phyloP scores from a whole-genome alignment of 768 basidiomycete genomes.

The Lactifluus rugatus region DNA sequence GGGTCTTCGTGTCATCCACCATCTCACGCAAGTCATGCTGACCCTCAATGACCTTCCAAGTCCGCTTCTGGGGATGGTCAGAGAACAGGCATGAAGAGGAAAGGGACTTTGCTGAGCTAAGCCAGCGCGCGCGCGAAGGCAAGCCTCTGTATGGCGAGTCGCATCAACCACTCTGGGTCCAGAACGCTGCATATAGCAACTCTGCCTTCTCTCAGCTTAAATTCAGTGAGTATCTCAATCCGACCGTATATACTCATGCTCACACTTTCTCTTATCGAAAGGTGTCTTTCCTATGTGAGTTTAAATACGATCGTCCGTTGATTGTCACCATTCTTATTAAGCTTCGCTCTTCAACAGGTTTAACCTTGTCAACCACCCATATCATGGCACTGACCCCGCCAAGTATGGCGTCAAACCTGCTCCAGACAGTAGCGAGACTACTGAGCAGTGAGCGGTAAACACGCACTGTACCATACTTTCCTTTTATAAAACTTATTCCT shows the following conservation, averaged over 20 bases:
- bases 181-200: constrained; percentile 78
- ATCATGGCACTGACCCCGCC: constrained; percentile 75
- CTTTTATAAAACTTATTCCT: constrained; percentile 3
- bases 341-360: constrained; percentile 46
- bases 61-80: constrained; percentile 92
- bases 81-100: constrained; percentile 81
- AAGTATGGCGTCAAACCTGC: constrained; percentile 45
- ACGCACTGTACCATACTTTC: not conserved
- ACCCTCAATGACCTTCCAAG: constrained; percentile 30
- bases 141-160: constrained; percentile 83
- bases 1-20: constrained; percentile 28
- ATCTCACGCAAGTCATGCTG: constrained; percentile 4
- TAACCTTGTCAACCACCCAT: constrained; percentile 86
- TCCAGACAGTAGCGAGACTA: constrained; percentile 23
- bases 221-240: constrained; percentile 48
- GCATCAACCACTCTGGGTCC: constrained; percentile 74
- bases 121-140: constrained; percentile 62
- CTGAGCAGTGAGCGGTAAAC: constrained; percentile 9
- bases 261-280: constrained; percentile 23
- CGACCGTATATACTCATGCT: not conserved
- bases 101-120: constrained; percentile 69
- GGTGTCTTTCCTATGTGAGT: constrained; percentile 71
- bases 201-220: constrained; percentile 91
- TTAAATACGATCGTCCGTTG: not conserved
- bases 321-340: not conserved